A percentile compares a stretch with the other conserved stretches of the same genome.
Evolutionary conservation across 2,329 filamentous ascomycete species (phyloP).

Genomic region (Fusarium brachygibbosum): DNA sequence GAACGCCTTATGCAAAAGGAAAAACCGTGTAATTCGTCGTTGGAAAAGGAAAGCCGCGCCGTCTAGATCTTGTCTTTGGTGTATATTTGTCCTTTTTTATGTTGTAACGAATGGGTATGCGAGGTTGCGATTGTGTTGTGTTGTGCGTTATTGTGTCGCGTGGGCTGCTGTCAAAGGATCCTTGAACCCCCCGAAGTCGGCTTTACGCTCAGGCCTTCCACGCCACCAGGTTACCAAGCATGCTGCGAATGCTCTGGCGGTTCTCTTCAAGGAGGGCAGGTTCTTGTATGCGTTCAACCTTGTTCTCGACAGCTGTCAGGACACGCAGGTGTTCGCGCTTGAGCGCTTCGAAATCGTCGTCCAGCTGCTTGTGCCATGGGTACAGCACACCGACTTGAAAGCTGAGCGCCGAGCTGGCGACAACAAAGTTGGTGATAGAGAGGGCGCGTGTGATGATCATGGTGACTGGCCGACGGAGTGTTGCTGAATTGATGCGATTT

Average conservation of each 20-base stretch:
- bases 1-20: constrained; percentile 27
- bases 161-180: constrained; percentile 12
- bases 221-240: constrained; percentile 34
- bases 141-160: constrained; percentile 5
- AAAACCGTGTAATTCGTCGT: constrained; percentile 15
- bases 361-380: constrained; percentile 77
- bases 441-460: constrained; percentile 49
- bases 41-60: background rate
- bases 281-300: constrained; percentile 22
- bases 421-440: constrained; percentile 65
- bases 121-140: constrained; percentile 7
- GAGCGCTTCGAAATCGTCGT: constrained; percentile 65
- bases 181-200: constrained; percentile 36
- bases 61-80: background rate
- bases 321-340: constrained; percentile 48
- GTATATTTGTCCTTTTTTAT: background rate
- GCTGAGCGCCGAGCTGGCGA: constrained; percentile 73
- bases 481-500: background rate
- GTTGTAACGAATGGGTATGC: background rate
- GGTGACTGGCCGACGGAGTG: constrained; percentile 9
- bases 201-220: constrained; percentile 39
- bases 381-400: constrained; percentile 80
- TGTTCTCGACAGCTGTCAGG: constrained; percentile 33
- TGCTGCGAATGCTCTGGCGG: constrained; percentile 28
- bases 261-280: constrained; percentile 31